A percentile compares a stretch with the other conserved stretches of the same genome.
Conservation (phyloP, 768 basidiomycete species). For the Tremella fuciformis region DNA sequence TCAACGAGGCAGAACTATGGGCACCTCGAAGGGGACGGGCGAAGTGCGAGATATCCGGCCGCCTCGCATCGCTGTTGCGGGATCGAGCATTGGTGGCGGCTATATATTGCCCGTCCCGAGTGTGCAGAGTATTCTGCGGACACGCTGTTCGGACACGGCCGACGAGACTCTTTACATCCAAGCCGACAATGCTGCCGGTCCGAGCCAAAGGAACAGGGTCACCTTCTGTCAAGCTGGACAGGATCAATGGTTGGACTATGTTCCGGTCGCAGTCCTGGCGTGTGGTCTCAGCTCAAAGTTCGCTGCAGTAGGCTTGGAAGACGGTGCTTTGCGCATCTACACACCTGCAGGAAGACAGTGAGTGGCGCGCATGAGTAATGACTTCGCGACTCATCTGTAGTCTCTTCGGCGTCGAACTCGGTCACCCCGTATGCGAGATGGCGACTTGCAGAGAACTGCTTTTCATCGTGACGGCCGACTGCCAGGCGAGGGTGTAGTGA, state of each 20-base stretch:
- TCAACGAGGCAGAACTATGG: conserved; percentile 56
- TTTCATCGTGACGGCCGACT: conserved; percentile 68
- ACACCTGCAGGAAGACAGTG: conserved; percentile 79
- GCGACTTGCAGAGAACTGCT: conserved; percentile 65
- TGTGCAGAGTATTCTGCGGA: conserved; percentile 62
- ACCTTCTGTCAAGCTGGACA: conserved; percentile 60
- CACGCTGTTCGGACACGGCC: conserved; percentile 61
- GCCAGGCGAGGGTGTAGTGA: conserved; percentile 74
- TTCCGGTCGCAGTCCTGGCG: conserved; percentile 68
- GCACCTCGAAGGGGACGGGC: conserved; percentile 51
- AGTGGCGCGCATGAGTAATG: conserved; percentile 24
- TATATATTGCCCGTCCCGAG: conserved; percentile 60
- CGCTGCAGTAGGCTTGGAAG: conserved; percentile 73
- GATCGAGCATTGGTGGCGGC: conserved; percentile 1
- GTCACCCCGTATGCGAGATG: conserved; percentile 67
- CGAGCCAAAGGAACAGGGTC: conserved; percentile 63
- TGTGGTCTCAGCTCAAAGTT: conserved; percentile 65
- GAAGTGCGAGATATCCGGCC: conserved; percentile 58
- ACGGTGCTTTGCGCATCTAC: conserved; percentile 79
- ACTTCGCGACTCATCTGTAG: conserved; percentile 54
- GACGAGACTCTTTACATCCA: conserved; percentile 65
- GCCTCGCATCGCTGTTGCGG: conserved; percentile 15
- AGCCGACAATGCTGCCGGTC: conserved; percentile 69
- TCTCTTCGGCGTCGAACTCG: conserved; percentile 70
- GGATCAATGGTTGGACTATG: conserved; percentile 84